Base-by-base conservation (phyloP, 331 rosid genomes). In the Ulmus americana region DNA sequence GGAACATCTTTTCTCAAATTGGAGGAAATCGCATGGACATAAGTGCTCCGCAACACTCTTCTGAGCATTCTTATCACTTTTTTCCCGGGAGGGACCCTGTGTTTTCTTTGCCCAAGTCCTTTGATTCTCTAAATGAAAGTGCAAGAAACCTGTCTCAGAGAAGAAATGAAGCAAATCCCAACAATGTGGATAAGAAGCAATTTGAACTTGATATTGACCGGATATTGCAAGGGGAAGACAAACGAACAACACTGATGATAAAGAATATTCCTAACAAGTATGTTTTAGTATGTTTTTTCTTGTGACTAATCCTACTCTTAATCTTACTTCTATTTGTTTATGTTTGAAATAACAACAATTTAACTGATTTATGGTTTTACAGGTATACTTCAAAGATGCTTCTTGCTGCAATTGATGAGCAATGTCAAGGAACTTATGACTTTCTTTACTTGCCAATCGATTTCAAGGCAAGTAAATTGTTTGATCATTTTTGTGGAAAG, bases 321-420 rank as follows among this genome's bases (percentile, higher is more conserved):
- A n/a, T 9, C 10, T n/a, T n/a, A 3, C 10, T 46, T 46, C 0
- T 46, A 9, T 46, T 10, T 46, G 10, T 6, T 6, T 46, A 46
- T 10, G 13, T 46, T 10, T 10, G n/a, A 46, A 46, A n/a, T 9
- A 9, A n/a, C 10, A 8, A 8, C 51, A 46, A n/a, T 56, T 45
- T 28, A 55, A 20, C 45, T 43, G 57, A 59, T 49, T 64, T 39
- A 18, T 20, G 55, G 22, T 53, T 61, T 70, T 14, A 49, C 86
- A 89, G 91, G 83, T 89, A 89, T 71, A 89, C 96, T 47, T 89
- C 95, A 66, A 89, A 89, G 87, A 89, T 89, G 95, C 95, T 89
- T 77, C 89, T 89, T 39, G 84, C 84, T 61, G 96, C 95, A 70
- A 86, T 89, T 42, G 96, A 89, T 73, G 96, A 86, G 82, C 79